Percentiles rank a stretch among this genome's conserved stretches.
Evolutionary conservation across 2,329 filamentous ascomycete species (phyloP).

Genomic region (Phoma sp.): DNA sequence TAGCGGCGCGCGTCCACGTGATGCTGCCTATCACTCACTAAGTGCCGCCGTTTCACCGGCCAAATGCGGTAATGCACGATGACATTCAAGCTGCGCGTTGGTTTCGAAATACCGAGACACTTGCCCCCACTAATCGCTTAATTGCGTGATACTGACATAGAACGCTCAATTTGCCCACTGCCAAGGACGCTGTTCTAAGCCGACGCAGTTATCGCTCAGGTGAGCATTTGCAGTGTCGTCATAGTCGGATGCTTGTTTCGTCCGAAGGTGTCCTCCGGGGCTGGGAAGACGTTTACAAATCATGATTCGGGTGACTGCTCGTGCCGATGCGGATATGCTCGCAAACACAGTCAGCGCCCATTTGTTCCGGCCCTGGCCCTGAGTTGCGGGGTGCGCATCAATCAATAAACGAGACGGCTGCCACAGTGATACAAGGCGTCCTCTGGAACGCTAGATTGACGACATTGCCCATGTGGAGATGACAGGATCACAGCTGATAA

Average conservation of each 20-base stretch:
- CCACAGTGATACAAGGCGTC: constrained; percentile 24
- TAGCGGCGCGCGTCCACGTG: constrained; percentile 27
- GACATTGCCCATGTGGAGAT: constrained; percentile 23
- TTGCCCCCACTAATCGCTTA: background rate
- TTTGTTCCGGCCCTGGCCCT: constrained; percentile 5
- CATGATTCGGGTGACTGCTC: constrained; percentile 2
- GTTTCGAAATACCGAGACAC: background rate
- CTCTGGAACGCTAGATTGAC: constrained; percentile 27
- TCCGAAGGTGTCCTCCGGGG: no score
- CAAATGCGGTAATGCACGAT: constrained; percentile 19
- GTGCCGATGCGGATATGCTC: constrained; percentile 14
- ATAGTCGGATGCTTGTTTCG: constrained; percentile 21
- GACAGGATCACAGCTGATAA: constrained; percentile 34
- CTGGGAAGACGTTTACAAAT: constrained; percentile 12
- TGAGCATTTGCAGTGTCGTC: constrained; percentile 17
- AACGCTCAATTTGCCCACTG: background rate
- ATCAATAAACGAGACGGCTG: constrained; percentile 13
- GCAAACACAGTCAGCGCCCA: constrained; percentile 16
- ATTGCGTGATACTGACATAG: constrained; percentile 11
- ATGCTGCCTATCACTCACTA: background rate
- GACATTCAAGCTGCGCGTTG: constrained; percentile 13
- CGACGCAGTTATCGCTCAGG: constrained; percentile 9
- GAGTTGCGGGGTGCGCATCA: constrained; percentile 22
- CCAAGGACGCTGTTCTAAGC: constrained; percentile 6
- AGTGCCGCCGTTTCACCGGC: constrained; percentile 4